Percentiles rank a stretch among this genome's conserved stretches.
These are phyloP conservation scores for Trichophyton equinum DNA, from an alignment of 2,329 filamentous ascomycete species.

Conservation along the genomic window DNA sequence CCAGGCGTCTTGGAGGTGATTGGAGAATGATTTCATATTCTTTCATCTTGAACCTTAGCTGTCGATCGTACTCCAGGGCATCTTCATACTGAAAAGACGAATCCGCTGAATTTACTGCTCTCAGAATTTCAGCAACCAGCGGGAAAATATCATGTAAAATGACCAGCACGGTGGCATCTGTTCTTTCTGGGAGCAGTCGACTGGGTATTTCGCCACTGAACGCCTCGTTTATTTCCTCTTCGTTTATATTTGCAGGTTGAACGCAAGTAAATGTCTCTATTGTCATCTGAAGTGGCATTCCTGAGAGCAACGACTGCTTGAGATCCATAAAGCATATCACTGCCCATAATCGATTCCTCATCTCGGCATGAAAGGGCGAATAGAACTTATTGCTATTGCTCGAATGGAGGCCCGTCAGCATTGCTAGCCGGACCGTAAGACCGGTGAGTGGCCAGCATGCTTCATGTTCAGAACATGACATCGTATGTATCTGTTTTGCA, in stretches of 20 bases:
- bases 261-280: conserved; percentile 26
- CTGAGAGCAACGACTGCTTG: conserved; percentile 26
- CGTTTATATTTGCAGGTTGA: conserved; percentile 30
- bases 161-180: conserved; percentile 1
- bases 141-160: conserved; percentile 6
- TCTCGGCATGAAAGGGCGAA: conserved; percentile 15
- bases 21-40: background rate
- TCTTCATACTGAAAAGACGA: conserved; percentile 10
- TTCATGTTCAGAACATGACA: conserved; percentile 15
- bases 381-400: conserved; percentile 18
- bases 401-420: conserved; percentile 30
- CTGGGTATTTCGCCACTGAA: background rate
- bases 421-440: conserved; percentile 26
- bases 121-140: conserved; percentile 11
- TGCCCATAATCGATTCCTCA: conserved; percentile 23
- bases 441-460: conserved; percentile 19
- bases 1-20: background rate
- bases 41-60: conserved; percentile 8
- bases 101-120: conserved; percentile 13
- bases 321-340: conserved; percentile 27
- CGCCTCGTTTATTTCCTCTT: conserved; percentile 25
- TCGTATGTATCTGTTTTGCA: conserved; percentile 12
- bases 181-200: background rate
- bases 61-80: conserved; percentile 10
- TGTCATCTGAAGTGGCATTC: conserved; percentile 25